phyloP scores from a whole-genome alignment of 2,329 filamentous ascomycete genomes.

The Talaromyces albobiverticillius region DNA sequence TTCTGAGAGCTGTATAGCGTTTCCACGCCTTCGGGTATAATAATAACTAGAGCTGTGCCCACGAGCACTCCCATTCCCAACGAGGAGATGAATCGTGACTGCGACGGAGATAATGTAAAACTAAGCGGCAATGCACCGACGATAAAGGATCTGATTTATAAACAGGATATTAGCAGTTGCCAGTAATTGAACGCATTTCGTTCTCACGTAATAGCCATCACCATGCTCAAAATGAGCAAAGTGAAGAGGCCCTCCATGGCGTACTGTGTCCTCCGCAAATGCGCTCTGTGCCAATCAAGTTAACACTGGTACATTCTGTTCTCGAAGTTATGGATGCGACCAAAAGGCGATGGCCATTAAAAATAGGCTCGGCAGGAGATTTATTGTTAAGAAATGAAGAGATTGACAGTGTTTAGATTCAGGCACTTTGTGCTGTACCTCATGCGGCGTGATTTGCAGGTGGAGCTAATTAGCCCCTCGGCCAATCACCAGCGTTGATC shows the following conservation, averaged over 20 bases:
- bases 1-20: constrained; percentile 67
- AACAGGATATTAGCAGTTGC: too few species aligned
- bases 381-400: background rate
- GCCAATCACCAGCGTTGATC: background rate
- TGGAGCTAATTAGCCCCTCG: background rate
- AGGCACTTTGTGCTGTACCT: background rate
- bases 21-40: constrained; percentile 95
- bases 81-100: constrained; percentile 84
- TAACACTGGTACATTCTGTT: constrained; percentile 12
- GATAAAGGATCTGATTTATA: constrained; percentile 72
- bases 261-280: constrained; percentile 6
- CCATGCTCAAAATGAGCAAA: constrained; percentile 61
- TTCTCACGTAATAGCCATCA: constrained; percentile 64
- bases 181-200: too few species aligned
- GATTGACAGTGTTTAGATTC: background rate
- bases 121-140: constrained; percentile 88
- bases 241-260: constrained; percentile 62
- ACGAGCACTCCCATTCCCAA: constrained; percentile 92
- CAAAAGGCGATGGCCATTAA: background rate
- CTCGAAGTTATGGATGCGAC: too few species aligned
- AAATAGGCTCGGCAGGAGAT: too few species aligned
- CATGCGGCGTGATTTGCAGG: background rate
- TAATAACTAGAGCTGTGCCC: constrained; percentile 91
- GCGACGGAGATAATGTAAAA: constrained; percentile 80
- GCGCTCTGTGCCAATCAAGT: background rate